Evolutionary conservation across 2,329 filamentous ascomycete species (phyloP).

Genomic region (Plenodomus biglobosus): DNA sequence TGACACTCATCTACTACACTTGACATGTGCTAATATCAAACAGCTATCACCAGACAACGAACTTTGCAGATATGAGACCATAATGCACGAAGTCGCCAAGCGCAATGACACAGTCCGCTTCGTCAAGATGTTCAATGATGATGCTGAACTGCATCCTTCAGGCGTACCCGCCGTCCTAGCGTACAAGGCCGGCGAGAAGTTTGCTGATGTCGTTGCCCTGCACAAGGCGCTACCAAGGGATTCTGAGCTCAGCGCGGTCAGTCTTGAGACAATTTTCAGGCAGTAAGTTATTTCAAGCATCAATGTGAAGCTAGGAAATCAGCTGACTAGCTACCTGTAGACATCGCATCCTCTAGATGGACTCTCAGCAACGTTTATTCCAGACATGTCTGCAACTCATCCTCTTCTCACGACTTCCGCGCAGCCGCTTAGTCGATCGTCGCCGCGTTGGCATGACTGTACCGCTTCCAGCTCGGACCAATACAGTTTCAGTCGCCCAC

Average conservation of each 20-base stretch:
- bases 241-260: constrained; percentile 53
- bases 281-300: constrained; percentile 36
- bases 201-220: constrained; percentile 87
- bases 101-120: constrained; percentile 75
- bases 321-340: constrained; percentile 29
- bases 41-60: background rate
- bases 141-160: constrained; percentile 91
- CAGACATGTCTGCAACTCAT: too few species aligned
- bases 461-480: too few species aligned
- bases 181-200: constrained; percentile 86
- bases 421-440: too few species aligned
- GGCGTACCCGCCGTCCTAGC: constrained; percentile 85
- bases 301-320: constrained; percentile 13
- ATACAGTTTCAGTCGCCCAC: too few species aligned
- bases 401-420: too few species aligned
- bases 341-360: constrained; percentile 35
- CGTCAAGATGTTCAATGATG: constrained; percentile 85
- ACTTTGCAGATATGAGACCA: constrained; percentile 57
- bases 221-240: constrained; percentile 74
- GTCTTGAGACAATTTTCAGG: constrained; percentile 60
- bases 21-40: too few species aligned
- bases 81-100: constrained; percentile 72
- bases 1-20: too few species aligned
- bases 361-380: too few species aligned
- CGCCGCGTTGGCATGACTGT: too few species aligned